Evolutionary conservation across 352 stramenopile species (phyloP), one percentile per base, ranked within the genome.

Genomic region (Blastocystis sp.): DNA sequence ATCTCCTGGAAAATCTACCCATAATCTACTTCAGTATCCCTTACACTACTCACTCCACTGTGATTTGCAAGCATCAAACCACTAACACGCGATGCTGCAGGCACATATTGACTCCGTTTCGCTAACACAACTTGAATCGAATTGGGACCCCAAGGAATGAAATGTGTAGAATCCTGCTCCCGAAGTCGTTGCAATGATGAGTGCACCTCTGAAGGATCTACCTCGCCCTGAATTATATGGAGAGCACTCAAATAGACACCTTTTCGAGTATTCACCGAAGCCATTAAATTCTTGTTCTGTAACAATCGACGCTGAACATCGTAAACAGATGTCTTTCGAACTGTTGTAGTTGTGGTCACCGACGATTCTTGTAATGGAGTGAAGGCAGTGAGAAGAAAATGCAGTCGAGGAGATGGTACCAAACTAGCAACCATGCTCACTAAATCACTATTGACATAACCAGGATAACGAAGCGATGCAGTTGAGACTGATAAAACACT

Each of bases 361-460:
- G 37, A 22, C n/a, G 17, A 7, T n/a, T 66, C 66, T 17, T 58
- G 22, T 0, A 99, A 92, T 24, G 97, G 97, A n/a, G 97, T 99
- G 92, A 99, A 99, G 3, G 97, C 96, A 13, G 97, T 98, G 95
- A 99, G 99, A 51, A 99, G 93, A 90, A 99, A 99, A 90, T 99
- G 97, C 90, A 96, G 98, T n/a, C 97, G 92, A 11, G 97, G 97
- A 11, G 97, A 99, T 19, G 97, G 97, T 82, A 99, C 98, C 13
- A 99, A 91, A 48, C 94, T 98, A 51, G 97, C 96, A 44, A 99
- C 93, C 4, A 99, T 92, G 5, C 97, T 97, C 91, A 99, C 98
- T 17, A 99, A 93, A 92, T 99, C 97, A 92, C 99, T 99, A 93
- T 99, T 99, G 95, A 99, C 99, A 91, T 99, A 99, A 35, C 58